Percentiles rank a stretch among this genome's conserved stretches.
phyloP scores from a whole-genome alignment of 2,329 filamentous ascomycete genomes.

The Penicillium sp. region DNA sequence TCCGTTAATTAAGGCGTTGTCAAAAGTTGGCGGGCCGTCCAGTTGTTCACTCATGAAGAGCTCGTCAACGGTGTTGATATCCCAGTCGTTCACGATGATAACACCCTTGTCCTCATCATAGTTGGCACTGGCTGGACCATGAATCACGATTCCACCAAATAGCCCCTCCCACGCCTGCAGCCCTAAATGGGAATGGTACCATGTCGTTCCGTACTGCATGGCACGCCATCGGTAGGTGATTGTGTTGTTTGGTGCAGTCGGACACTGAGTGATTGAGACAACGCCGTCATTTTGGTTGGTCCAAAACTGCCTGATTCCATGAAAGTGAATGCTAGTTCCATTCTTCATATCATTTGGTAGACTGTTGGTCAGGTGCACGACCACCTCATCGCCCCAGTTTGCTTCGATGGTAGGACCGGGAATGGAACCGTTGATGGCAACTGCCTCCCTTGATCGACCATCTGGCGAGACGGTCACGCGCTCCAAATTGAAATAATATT shows the following conservation, averaged over 20 bases:
- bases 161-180: slow-evolving; percentile 57
- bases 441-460: slow-evolving; percentile 29
- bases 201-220: slow-evolving; percentile 40
- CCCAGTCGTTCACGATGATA: slow-evolving; percentile 42
- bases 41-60: slow-evolving; percentile 26
- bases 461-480: slow-evolving; percentile 32
- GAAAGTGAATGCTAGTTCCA: slow-evolving; percentile 37
- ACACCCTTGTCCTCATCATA: slow-evolving; percentile 44
- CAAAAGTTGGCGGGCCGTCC: slow-evolving; percentile 33
- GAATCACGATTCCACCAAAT: slow-evolving; percentile 60
- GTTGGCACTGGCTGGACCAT: slow-evolving; percentile 44
- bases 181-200: slow-evolving; percentile 42
- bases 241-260: slow-evolving; percentile 37
- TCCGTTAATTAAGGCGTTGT: slow-evolving; percentile 55
- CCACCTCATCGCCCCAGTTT: slow-evolving; percentile 40
- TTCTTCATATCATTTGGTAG: slow-evolving; percentile 21
- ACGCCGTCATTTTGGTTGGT: slow-evolving; percentile 39
- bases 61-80: slow-evolving; percentile 29
- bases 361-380: slow-evolving; percentile 33
- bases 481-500: slow-evolving; percentile 33
- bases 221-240: slow-evolving; percentile 45
- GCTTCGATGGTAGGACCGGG: slow-evolving; percentile 40
- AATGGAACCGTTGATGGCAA: slow-evolving; percentile 38
- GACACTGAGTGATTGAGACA: slow-evolving; percentile 43
- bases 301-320: slow-evolving; percentile 38